Conservation (phyloP, 2,329 filamentous ascomycete species). For the Gnomoniopsis smithogilvyi region DNA sequence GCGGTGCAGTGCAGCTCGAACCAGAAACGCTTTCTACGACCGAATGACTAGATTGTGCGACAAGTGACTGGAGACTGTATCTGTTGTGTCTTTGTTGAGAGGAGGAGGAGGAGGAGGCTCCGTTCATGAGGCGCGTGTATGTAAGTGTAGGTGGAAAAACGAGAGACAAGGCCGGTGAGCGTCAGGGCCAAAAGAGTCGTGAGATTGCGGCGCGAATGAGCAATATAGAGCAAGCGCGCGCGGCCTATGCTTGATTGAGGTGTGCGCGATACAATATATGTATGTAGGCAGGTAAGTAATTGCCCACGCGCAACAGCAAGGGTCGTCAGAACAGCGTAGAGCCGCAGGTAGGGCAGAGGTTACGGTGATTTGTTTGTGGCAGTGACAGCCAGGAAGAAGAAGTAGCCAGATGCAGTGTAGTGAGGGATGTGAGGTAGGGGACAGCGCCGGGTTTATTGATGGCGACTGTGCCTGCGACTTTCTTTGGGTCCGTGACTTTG, state of each 20-base stretch:
- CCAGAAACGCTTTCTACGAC: background rate
- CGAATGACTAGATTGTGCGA: background rate
- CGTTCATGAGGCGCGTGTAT: background rate
- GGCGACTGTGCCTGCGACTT: background rate
- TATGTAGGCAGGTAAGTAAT: background rate
- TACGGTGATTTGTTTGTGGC: too few species aligned
- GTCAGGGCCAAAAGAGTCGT: background rate
- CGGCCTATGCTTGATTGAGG: background rate
- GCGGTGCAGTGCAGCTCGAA: slow-evolving; percentile 1
- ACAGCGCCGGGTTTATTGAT: slow-evolving; percentile 5
- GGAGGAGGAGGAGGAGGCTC: background rate
- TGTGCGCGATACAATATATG: background rate
- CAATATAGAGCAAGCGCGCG: background rate
- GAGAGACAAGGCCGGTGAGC: slow-evolving; percentile 7
- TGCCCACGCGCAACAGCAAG: background rate
- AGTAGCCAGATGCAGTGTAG: slow-evolving; percentile 5
- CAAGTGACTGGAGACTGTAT: background rate
- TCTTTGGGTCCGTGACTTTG: background rate
- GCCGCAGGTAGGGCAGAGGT: background rate
- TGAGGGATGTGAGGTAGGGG: background rate
- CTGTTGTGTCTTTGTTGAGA: background rate
- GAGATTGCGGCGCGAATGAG: slow-evolving; percentile 3
- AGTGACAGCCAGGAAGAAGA: background rate
- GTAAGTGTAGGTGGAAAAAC: background rate
- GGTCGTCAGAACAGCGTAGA: background rate